Evolutionary conservation across 1,284 basidiomycete species (phyloP), one percentile per base, ranked within the genome.

Genomic region (Trichosporon coremiiforme): DNA sequence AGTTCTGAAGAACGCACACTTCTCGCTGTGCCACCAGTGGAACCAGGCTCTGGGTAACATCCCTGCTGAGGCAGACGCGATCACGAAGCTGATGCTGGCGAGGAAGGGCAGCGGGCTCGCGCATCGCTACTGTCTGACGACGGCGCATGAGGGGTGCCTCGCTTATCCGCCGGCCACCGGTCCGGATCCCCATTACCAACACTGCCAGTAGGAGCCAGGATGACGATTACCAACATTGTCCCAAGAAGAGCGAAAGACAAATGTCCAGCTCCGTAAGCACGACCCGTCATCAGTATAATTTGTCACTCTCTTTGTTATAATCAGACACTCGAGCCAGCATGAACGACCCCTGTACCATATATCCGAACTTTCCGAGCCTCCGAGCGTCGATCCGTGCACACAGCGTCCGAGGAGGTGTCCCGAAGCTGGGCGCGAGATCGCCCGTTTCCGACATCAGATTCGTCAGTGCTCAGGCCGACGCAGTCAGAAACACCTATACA

Each of bases 241-340:
- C 5, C 2, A 2, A 38, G 36, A 12, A 12, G 41, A 10, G 15
- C 41, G n/a, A 45, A 22, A 20, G n/a, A 22, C 47, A 22, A 53
- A 53, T 53, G 20, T 22, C 47, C 47, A 53, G 47, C 47, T 47
- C 47, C 47, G 20, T 33, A 5, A 3, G 8, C n/a, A 53, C 47
- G n/a, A 20, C n/a, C 41, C 41, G n/a, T 41, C 45, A 47, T 22
- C 47, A 53, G 47, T 53, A 53, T 53, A 53, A 53, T 53, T 53
- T 6, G 47, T 53, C 47, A 53, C 36, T 10, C n/a, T 53, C 47
- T 53, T 53, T 53, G 47, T 53, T 53, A 22, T 53, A 53, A 53
- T 53, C 20, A 53, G n/a, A 22, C 20, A 22, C 47, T 53, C 20
- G n/a, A 53, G 47, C 47, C 47, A 53, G 20, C n/a, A 53, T 53